Evolutionary conservation across 768 basidiomycete species (phyloP).

Genomic region (Coprinopsis strossmayeri): DNA sequence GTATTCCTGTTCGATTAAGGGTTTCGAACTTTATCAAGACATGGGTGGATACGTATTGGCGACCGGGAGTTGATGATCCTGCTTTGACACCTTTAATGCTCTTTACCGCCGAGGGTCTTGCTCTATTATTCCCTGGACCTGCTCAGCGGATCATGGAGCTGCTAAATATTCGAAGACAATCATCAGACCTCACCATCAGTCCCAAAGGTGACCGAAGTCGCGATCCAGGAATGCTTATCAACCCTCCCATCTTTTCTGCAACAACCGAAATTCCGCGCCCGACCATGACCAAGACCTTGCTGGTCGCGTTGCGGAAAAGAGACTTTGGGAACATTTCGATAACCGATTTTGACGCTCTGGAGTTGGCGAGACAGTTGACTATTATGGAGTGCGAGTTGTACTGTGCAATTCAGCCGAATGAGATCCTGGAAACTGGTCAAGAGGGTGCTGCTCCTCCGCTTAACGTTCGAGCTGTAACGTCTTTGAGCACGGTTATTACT

Average conservation of each 20-base stretch:
- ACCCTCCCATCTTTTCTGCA: slow-evolving; percentile 39
- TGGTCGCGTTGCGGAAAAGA: slow-evolving; percentile 59
- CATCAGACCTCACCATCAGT: slow-evolving; percentile 41
- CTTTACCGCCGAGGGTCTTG: slow-evolving; percentile 59
- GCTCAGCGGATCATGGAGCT: slow-evolving; percentile 71
- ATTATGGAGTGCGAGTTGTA: slow-evolving; percentile 90
- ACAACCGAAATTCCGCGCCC: slow-evolving; percentile 73
- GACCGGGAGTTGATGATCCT: slow-evolving; percentile 61
- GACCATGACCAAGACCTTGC: slow-evolving; percentile 73
- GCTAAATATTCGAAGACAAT: slow-evolving; percentile 47
- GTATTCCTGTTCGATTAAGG: slow-evolving; percentile 83
- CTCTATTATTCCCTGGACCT: slow-evolving; percentile 57
- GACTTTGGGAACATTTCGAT: slow-evolving; percentile 57
- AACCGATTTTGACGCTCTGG: slow-evolving; percentile 90
- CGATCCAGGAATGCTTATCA: slow-evolving; percentile 71
- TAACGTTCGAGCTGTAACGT: slow-evolving; percentile 79
- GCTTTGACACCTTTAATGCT: slow-evolving; percentile 50
- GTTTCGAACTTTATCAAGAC: slow-evolving; percentile 90
- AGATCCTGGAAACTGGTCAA: slow-evolving; percentile 80
- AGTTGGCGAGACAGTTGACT: slow-evolving; percentile 90
- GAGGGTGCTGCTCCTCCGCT: slow-evolving; percentile 55
- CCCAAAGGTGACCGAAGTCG: slow-evolving; percentile 60
- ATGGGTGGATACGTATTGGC: slow-evolving; percentile 93
- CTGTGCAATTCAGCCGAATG: slow-evolving; percentile 79
- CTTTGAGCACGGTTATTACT: slow-evolving; percentile 87